These are phyloP conservation scores for Physcomitrium patens DNA, from an alignment of 225 moss, liverwort and hornwort species.

Conservation along the genomic window DNA sequence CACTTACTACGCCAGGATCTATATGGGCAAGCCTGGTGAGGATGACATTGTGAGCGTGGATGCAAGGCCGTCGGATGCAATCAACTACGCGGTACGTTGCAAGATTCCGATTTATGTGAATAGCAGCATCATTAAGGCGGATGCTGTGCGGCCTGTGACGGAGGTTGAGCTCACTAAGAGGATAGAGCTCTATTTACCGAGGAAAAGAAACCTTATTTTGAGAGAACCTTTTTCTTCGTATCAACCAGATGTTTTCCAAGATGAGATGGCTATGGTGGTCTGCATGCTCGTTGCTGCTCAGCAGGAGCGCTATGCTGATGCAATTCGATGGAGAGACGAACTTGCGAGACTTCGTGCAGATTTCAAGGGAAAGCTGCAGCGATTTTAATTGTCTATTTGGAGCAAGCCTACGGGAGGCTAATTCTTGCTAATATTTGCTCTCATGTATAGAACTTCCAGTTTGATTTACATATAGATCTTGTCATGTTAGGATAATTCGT, in stretches of 20 bases:
- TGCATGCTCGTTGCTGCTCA: slow-evolving; percentile 87
- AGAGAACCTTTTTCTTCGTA: slow-evolving; percentile 60
- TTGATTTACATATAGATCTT: slow-evolving; percentile 31
- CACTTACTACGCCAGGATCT: slow-evolving; percentile 72
- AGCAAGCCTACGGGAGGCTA: slow-evolving; percentile 23
- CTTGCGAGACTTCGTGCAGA: slow-evolving; percentile 70
- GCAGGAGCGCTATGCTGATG: slow-evolving; percentile 91
- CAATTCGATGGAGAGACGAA: slow-evolving; percentile 91
- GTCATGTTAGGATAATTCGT: slow-evolving; percentile 20
- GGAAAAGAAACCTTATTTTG: slow-evolving; percentile 60
- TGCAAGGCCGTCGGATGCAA: slow-evolving; percentile 94
- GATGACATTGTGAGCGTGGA: slow-evolving; percentile 84
- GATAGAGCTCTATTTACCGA: slow-evolving; percentile 47
- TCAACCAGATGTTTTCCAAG: slow-evolving; percentile 76
- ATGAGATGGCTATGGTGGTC: slow-evolving; percentile 84
- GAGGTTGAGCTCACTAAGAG: slow-evolving; percentile 62
- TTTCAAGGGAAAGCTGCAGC: slow-evolving; percentile 52
- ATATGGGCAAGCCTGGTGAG: slow-evolving; percentile 68
- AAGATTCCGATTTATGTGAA: slow-evolving; percentile 95
- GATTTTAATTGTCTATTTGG: slow-evolving; percentile 23
- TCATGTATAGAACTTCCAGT: slow-evolving; percentile 22
- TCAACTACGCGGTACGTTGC: slow-evolving; percentile 95
- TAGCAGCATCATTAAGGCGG: slow-evolving; percentile 81
- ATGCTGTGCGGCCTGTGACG: slow-evolving; percentile 83
- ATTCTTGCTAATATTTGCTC: slow-evolving; percentile 11